These are phyloP conservation scores for Silene latifolia DNA, from an alignment of 148 eudicot species.

Conservation along the genomic window DNA sequence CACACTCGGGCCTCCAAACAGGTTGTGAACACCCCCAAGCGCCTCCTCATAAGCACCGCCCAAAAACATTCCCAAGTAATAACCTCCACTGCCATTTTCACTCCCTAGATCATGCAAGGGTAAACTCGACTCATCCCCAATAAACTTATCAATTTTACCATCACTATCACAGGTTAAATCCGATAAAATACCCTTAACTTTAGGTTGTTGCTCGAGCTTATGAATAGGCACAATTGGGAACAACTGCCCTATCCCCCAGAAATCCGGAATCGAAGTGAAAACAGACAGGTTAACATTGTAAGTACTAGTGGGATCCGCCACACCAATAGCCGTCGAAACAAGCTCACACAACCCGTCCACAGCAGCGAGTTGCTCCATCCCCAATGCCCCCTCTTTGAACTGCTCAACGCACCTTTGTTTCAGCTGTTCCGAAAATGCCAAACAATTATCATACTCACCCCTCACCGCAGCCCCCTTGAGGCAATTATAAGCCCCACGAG, in stretches of 20 bases:
- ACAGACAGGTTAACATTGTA: slow-evolving; percentile 81
- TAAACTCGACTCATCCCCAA: slow-evolving; percentile 74
- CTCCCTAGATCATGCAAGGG: slow-evolving; percentile 70
- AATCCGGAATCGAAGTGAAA: slow-evolving; percentile 90
- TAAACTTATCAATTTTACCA: slow-evolving; percentile 82
- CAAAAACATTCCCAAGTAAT: slow-evolving; percentile 89
- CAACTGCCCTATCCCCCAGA: slow-evolving; percentile 89
- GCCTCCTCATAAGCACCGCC: slow-evolving; percentile 99
- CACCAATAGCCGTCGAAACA: slow-evolving; percentile 56
- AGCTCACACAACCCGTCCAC: slow-evolving; percentile 69
- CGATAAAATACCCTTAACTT: slow-evolving; percentile 53
- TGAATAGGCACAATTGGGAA: slow-evolving; percentile 84
- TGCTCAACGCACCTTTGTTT: slow-evolving; percentile 76
- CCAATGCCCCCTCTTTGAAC: slow-evolving; percentile 73
- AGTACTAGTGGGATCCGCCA: slow-evolving; percentile 45
- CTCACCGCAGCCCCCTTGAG: slow-evolving; percentile 46
- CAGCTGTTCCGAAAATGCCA: slow-evolving; percentile 55
- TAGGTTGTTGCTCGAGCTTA: slow-evolving; percentile 62
- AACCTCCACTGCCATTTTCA: slow-evolving; percentile 33
- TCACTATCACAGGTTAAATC: slow-evolving; percentile 97
- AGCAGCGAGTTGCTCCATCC: slow-evolving; percentile 74
- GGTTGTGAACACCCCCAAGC: slow-evolving; percentile 84
- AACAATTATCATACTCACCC: slow-evolving; percentile 62
- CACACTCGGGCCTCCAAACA: slow-evolving; percentile 89
- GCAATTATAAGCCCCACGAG: slow-evolving; percentile 42